These are phyloP conservation scores for Penstemon barbatus DNA, from an alignment of 257 asterid genomes.

Conservation along the genomic window DNA sequence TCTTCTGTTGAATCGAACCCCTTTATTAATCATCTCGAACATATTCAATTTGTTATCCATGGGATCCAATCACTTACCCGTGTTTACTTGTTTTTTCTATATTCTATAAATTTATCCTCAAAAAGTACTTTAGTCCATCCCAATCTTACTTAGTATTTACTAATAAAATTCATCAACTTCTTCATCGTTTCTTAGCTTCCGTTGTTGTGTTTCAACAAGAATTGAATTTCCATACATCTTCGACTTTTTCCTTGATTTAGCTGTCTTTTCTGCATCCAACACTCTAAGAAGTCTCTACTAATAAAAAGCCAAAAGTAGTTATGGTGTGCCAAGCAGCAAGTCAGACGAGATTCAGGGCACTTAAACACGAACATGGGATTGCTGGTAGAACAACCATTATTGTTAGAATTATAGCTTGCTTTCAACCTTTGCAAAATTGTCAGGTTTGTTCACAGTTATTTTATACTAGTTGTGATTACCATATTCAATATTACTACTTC, in stretches of 20 bases:
- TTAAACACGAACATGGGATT: constrained; percentile 79
- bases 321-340: constrained; percentile 95
- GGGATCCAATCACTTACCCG: constrained; percentile 64
- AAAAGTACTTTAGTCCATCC: constrained; percentile 13
- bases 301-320: constrained; percentile 56
- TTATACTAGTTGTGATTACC: background rate
- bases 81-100: constrained; percentile 48
- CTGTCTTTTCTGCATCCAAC: constrained; percentile 24
- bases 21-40: constrained; percentile 13
- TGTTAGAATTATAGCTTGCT: constrained; percentile 82
- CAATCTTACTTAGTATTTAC: background rate
- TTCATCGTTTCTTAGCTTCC: constrained; percentile 24
- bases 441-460: constrained; percentile 55
- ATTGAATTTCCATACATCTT: constrained; percentile 18
- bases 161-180: constrained; percentile 24
- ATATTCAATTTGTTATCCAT: constrained; percentile 33
- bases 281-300: constrained; percentile 27
- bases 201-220: background rate
- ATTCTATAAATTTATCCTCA: constrained; percentile 49
- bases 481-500: background rate
- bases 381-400: constrained; percentile 68
- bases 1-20: constrained; percentile 21
- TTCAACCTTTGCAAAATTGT: constrained; percentile 76
- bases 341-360: constrained; percentile 68
- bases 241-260: constrained; percentile 17